Percentiles rank a stretch among this genome's conserved stretches.
These are phyloP conservation scores for Aspergillus nomiae DNA, from an alignment of 2,329 filamentous ascomycete species.

Conservation along the genomic window DNA sequence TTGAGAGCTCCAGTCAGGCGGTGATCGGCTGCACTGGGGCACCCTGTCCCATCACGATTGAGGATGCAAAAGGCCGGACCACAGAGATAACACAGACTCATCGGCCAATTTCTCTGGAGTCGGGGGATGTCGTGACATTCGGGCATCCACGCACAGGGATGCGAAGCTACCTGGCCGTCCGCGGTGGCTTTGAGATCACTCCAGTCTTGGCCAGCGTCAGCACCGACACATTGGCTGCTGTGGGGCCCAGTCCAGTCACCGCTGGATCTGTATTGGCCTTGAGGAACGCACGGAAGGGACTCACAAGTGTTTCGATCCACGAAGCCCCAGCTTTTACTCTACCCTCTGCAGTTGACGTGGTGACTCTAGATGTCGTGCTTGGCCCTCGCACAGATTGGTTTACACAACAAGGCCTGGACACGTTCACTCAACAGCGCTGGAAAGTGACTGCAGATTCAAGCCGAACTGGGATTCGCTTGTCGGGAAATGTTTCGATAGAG, in stretches of 20 bases:
- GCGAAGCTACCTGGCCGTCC: background rate
- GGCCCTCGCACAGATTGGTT: background rate
- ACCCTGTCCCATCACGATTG: background rate
- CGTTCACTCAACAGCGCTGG: background rate
- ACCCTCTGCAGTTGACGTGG: background rate
- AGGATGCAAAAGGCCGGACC: background rate
- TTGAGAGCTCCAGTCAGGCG: background rate
- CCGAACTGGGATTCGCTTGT: background rate
- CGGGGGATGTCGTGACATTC: background rate
- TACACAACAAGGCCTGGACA: background rate
- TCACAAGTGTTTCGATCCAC: background rate
- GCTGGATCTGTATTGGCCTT: background rate
- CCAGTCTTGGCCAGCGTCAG: background rate
- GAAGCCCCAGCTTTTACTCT: background rate
- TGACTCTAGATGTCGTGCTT: background rate
- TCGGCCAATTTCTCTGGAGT: background rate
- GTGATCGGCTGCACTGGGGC: background rate
- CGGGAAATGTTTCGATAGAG: background rate
- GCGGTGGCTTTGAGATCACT: background rate
- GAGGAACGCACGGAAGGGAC: background rate
- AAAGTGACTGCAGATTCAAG: background rate
- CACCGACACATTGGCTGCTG: background rate
- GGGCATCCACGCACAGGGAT: background rate
- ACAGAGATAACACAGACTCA: background rate
- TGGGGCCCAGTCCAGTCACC: background rate